A percentile compares a stretch with the other conserved stretches of the same genome.
Evolutionary conservation across 495 filamentous ascomycete species (phyloP).

Genomic region (Neurospora sp.): DNA sequence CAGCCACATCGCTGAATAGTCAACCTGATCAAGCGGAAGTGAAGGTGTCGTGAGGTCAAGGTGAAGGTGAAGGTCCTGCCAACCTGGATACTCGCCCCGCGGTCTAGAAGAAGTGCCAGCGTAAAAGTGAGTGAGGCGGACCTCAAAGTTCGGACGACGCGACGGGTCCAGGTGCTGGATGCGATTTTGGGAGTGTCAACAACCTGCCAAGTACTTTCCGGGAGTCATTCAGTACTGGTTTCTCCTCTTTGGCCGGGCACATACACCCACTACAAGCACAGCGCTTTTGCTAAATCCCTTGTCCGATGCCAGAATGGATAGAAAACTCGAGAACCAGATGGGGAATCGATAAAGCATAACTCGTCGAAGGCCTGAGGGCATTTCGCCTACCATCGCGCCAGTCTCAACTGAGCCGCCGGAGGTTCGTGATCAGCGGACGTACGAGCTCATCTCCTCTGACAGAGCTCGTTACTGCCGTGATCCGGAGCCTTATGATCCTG

Average conservation of each 20-base stretch:
- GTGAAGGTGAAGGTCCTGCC: background rate
- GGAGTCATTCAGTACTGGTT: background rate
- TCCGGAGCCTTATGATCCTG: conserved; percentile 20
- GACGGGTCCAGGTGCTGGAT: background rate
- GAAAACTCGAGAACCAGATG: no score
- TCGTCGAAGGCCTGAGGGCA: background rate
- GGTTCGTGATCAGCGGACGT: conserved; percentile 16
- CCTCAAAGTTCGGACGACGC: background rate
- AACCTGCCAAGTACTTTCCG: background rate
- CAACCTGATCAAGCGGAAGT: background rate
- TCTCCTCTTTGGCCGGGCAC: background rate
- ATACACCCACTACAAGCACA: conserved; percentile 72
- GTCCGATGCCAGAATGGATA: no score
- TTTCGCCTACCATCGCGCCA: background rate
- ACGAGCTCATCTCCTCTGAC: conserved; percentile 24
- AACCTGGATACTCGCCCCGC: background rate
- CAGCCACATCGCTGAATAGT: background rate
- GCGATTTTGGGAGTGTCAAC: background rate
- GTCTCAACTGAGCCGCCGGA: background rate
- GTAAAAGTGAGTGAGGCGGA: background rate
- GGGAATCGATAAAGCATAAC: no score
- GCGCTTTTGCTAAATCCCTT: no score
- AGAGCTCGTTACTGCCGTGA: conserved; percentile 23
- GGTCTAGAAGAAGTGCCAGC: background rate
- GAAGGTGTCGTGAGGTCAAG: background rate